These are phyloP conservation scores for Blepharisma stoltei DNA, from an alignment of 73 alveolate genomes.

Conservation along the genomic window DNA sequence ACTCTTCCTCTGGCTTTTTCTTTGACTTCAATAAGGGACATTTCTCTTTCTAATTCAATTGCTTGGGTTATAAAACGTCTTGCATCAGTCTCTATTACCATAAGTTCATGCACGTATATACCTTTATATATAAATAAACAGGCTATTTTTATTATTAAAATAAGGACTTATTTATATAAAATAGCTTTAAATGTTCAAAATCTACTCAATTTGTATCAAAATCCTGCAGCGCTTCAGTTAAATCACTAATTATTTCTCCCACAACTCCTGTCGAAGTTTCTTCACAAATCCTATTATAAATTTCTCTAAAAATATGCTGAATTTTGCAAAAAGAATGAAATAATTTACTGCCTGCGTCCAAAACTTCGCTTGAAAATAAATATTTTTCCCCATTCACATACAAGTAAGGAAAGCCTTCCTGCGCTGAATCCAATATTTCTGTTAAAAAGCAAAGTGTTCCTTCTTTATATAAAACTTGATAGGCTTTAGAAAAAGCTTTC, in stretches of 20 bases:
- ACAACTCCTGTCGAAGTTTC: constrained; percentile 46
- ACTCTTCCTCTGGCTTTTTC: constrained; percentile 86
- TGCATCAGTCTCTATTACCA: constrained; percentile 92
- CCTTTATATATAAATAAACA: too few relatives aligned
- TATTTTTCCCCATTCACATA: constrained; percentile 95
- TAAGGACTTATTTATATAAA: too few relatives aligned
- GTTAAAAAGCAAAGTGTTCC: constrained; percentile 84
- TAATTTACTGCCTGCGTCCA: constrained; percentile 86
- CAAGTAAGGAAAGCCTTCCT: constrained; percentile 92
- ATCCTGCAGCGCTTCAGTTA: constrained; percentile 40
- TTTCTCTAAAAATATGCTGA: constrained; percentile 64
- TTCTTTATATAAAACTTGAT: constrained; percentile 84
- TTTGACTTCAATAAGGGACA: constrained; percentile 76
- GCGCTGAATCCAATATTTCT: constrained; percentile 96
- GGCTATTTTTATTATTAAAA: too few relatives aligned
- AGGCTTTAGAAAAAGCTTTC: constrained; percentile 87
- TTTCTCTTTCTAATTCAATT: constrained; percentile 87
- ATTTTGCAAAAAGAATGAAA: constrained; percentile 73
- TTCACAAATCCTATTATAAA: constrained; percentile 50
- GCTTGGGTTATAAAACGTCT: constrained; percentile 87
- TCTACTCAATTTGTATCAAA: constrained; percentile 53
- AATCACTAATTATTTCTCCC: constrained; percentile 50
- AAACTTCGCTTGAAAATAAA: constrained; percentile 85
- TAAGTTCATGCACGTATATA: constrained; percentile 90
- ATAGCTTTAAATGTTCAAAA: constrained; percentile 42